These are phyloP conservation scores for Solanum peruvianum DNA, from an alignment of 257 asterid species.

Conservation along the genomic window DNA sequence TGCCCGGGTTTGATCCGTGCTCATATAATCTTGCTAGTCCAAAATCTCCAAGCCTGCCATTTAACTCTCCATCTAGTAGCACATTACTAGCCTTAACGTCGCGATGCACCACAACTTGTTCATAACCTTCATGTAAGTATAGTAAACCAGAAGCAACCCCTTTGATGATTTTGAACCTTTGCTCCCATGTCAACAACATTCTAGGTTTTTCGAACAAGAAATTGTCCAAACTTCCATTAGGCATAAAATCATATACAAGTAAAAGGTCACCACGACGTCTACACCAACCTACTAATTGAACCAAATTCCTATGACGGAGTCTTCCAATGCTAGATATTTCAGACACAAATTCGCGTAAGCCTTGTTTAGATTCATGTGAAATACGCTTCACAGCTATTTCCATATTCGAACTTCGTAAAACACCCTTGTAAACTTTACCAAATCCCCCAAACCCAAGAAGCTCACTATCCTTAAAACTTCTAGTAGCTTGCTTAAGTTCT, in stretches of 20 bases:
- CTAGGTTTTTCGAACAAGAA: slow-evolving; percentile 33
- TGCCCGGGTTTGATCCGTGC: slow-evolving; percentile 46
- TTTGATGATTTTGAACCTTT: slow-evolving; percentile 47
- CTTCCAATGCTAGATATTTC: slow-evolving; percentile 61
- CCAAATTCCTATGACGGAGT: slow-evolving; percentile 57
- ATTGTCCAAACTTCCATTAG: slow-evolving; percentile 62
- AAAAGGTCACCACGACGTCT: slow-evolving; percentile 48
- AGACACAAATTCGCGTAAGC: slow-evolving; percentile 52
- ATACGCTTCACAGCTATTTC: slow-evolving; percentile 62
- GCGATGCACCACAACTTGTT: slow-evolving; percentile 49
- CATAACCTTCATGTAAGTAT: slow-evolving; percentile 65
- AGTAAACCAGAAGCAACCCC: slow-evolving; percentile 57
- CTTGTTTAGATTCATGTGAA: slow-evolving; percentile 60
- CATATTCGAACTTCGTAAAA: slow-evolving; percentile 12
- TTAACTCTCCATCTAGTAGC: slow-evolving; percentile 42
- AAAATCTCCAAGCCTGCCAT: slow-evolving; percentile 45
- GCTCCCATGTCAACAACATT: slow-evolving; percentile 36
- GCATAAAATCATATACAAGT: slow-evolving; percentile 65
- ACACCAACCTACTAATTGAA: slow-evolving; percentile 68
- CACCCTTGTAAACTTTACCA: slow-evolving; percentile 56
- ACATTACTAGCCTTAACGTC: slow-evolving; percentile 69
- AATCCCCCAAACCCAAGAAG: slow-evolving; percentile 68
- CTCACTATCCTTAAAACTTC: slow-evolving; percentile 48
- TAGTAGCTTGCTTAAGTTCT: slow-evolving; percentile 51
- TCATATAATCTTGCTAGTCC: slow-evolving; percentile 52